These are phyloP conservation scores for Decorospora gaudefroyi DNA, from an alignment of 2,329 filamentous ascomycete species.

Conservation along the genomic window DNA sequence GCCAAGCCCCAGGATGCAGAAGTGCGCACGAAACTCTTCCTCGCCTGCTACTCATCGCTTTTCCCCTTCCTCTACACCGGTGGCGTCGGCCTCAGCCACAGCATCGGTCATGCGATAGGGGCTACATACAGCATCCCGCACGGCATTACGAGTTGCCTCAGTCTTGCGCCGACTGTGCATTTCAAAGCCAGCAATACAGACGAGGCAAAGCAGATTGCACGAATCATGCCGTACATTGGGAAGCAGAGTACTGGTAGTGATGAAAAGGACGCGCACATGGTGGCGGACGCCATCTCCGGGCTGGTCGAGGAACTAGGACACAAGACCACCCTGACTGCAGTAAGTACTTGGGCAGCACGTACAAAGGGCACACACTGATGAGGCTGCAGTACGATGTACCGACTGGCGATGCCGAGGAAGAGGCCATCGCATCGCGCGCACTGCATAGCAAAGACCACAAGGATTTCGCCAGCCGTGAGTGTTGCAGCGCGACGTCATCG, in stretches of 20 bases:
- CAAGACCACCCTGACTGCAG: conserved; percentile 44
- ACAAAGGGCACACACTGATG: conserved; percentile 18
- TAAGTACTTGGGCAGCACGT: conserved; percentile 19
- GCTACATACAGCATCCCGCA: conserved; percentile 62
- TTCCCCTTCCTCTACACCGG: conserved; percentile 56
- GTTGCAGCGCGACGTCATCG: no score
- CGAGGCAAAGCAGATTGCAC: conserved; percentile 55
- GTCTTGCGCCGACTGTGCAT: conserved; percentile 58
- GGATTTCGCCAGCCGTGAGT: conserved; percentile 44
- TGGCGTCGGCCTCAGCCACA: conserved; percentile 56
- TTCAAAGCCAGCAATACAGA: conserved; percentile 55
- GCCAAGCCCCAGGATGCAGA: conserved; percentile 54
- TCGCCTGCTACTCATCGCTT: conserved; percentile 59
- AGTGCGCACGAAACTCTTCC: conserved; percentile 56
- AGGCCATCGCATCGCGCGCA: conserved; percentile 43
- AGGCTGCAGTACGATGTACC: conserved; percentile 41
- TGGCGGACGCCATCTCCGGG: conserved; percentile 53
- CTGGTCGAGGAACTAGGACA: conserved; percentile 53
- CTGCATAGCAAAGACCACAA: conserved; percentile 46
- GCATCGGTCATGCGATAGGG: conserved; percentile 58
- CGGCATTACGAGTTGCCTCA: conserved; percentile 60
- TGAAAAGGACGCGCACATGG: conserved; percentile 51
- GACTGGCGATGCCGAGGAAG: conserved; percentile 43
- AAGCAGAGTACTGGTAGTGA: conserved; percentile 50
- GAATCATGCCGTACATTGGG: conserved; percentile 54